Evolutionary conservation across 2,329 filamentous ascomycete genomes (phyloP), one percentile per base, ranked within the genome.

Genomic region (Diaporthe citri): DNA sequence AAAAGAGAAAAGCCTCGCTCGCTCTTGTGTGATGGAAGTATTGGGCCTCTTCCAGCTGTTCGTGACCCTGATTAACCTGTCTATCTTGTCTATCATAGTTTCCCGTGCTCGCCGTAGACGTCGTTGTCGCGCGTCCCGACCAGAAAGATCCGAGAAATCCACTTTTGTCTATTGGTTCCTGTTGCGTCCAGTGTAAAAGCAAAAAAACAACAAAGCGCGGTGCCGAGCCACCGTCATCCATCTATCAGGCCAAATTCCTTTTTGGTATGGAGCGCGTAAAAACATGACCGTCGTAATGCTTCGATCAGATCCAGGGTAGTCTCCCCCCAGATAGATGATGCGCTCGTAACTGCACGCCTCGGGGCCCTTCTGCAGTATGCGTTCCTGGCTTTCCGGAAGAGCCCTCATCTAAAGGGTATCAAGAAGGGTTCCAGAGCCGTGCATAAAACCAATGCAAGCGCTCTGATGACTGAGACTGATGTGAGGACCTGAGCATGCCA

Each of bases 101-200:
- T 55, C 76, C 76, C 76, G 73, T 76, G 74, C 76, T 76, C 34
- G 74, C 55, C 57, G 74, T 76, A 77, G 76, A 77, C 76, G 55
- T 74, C 62, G 71, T 55, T 74, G 71, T 71, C 74, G 67, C 69
- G 55, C 77, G 77, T 77, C 77, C 74, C 78, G 83, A 87, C 87
- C 84, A 88, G 86, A 72, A 64, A 89, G 85, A 89, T 88, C 87
- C 86, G 89, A 90, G 88, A 89, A 90, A 90, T 90, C 89, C 88
- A 88, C 88, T 90, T 91, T 91, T 90, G 88, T 91, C 89, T 91
- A 91, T 89, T 86, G 80, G 79, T 80, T 82, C 80, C 81, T 81
- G 79, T 80, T 82, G 81, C 78, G 60, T 75, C 55, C 71, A 43
- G 22, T 77, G 77, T 76, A 57, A 77, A 78, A 71, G 77, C 77